These are phyloP conservation scores for rapeseed (Brassica napus) DNA, from an alignment of 345 rosid genomes.

Conservation along the genomic window DNA sequence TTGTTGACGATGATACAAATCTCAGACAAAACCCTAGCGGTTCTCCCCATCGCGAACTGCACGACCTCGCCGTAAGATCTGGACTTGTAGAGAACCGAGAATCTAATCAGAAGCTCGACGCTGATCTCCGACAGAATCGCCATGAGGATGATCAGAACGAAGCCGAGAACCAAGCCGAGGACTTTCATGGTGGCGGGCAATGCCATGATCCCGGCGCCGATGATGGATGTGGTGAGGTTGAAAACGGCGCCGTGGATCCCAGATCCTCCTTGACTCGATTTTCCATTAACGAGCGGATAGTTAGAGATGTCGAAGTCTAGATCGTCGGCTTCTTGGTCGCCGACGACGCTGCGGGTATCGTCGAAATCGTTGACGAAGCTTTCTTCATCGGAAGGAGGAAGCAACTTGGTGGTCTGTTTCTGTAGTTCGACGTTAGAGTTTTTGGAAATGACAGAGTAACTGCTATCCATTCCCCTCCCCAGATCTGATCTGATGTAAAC, in stretches of 20 bases:
- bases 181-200: slow-evolving; percentile 97
- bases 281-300: slow-evolving; percentile 38
- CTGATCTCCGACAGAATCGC: slow-evolving; percentile 82
- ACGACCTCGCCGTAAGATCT: slow-evolving; percentile 88
- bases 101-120: slow-evolving; percentile 77
- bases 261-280: slow-evolving; percentile 54
- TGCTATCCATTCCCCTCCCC: slow-evolving; percentile 59
- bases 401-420: slow-evolving; percentile 42
- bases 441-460: slow-evolving; percentile 63
- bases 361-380: slow-evolving; percentile 34
- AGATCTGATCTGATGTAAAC: slow-evolving; percentile 28
- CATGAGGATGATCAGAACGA: slow-evolving; percentile 66
- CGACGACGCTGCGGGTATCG: slow-evolving; percentile 23
- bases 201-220: slow-evolving; percentile 99
- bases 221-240: slow-evolving; percentile 80
- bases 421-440: slow-evolving; percentile 60
- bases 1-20: slow-evolving; percentile 90
- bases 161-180: slow-evolving; percentile 72
- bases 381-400: slow-evolving; percentile 54
- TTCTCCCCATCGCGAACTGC: slow-evolving; percentile 70
- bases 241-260: slow-evolving; percentile 83
- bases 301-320: slow-evolving; percentile 46
- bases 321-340: slow-evolving; percentile 38
- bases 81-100: slow-evolving; percentile 68
- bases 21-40: slow-evolving; percentile 79